Base-by-base conservation (phyloP, 23 red algal species). In the Cyanidium caldarium region DNA sequence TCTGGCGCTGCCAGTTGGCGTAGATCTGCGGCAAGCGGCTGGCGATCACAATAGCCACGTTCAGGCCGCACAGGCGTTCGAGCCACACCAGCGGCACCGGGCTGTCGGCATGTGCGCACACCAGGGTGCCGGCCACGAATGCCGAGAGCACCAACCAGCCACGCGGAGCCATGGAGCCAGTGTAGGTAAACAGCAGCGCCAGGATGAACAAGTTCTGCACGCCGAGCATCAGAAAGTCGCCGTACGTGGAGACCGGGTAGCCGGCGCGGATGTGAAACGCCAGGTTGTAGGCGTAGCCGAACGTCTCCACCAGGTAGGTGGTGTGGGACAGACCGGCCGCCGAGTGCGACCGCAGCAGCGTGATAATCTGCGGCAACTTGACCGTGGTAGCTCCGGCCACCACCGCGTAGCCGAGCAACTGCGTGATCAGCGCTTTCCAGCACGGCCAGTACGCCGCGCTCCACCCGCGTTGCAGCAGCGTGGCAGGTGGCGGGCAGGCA, bases 201-300 rank as follows among this genome's bases (percentile, higher is more conserved):
- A 94, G 31, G 46, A 94, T 80, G 30, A 83, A 23, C 30, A 74
- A 87, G 68, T 94, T 94, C 72, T 94, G 80, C 2, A 84, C 34
- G 25, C 75, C 75, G 26, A 94, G 78, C 19, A 83, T 44, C 39
- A 57, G 66, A 76, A 94, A 94, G 67, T 94, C 89, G 23, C 89
- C 89, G 46, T 94, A 94, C 17, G 89, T 87, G 16, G 89, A 84
- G 36, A 87, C 17, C 39, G 89, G 89, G 43, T 94, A 94, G 69
- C 65, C 37, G 21, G 80, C 79, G 34, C 89, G 81, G 40, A 68
- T 75, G 72, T 94, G 89, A 42, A 76, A 82, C 26, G 89, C 89
- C 7, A 94, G 78, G 67, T 94, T 94, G 82, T 94, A 94, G 12
- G 81, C 75, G 69, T 94, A 87, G 37, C 89, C 89, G 44, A 94